Percentiles rank a stretch among this genome's conserved stretches.
Evolutionary conservation across 805 yeast genomes (phyloP).

Genomic region (Brettanomyces bruxellensis): DNA sequence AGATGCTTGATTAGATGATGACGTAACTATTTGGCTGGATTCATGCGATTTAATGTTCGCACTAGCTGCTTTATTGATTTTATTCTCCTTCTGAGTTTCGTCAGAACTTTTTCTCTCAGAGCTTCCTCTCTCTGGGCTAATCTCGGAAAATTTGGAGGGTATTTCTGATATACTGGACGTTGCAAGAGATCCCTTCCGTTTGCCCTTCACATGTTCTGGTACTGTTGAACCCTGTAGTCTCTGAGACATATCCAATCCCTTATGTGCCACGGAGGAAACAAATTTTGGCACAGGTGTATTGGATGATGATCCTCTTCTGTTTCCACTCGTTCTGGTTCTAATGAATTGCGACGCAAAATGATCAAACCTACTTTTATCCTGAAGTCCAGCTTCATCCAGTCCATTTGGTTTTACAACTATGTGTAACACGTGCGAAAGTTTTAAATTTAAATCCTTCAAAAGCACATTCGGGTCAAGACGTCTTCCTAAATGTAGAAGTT

Average conservation of each 20-base stretch:
- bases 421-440: slow-evolving; percentile 20
- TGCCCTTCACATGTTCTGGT: no score
- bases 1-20: no score
- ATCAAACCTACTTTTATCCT: slow-evolving; percentile 15
- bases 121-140: no score
- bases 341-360: slow-evolving; percentile 7
- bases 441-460: slow-evolving; percentile 15
- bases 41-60: no score
- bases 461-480: slow-evolving; percentile 19
- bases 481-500: slow-evolving; percentile 22
- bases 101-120: no score
- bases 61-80: no score
- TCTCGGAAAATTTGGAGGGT: no score
- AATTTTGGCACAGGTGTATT: slow-evolving; percentile 21
- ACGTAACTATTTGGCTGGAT: no score
- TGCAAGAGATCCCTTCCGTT: no score
- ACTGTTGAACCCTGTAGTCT: no score
- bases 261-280: slow-evolving; percentile 2
- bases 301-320: slow-evolving; percentile 17
- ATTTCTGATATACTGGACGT: no score
- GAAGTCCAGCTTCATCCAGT: slow-evolving; percentile 5
- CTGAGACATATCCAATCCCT: not conserved
- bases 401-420: slow-evolving; percentile 22
- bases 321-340: slow-evolving; percentile 5
- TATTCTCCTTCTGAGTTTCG: no score